Evolutionary conservation across 345 rosid species (phyloP), one percentile per base, ranked within the genome.

Genomic region (Mercurialis annua): DNA sequence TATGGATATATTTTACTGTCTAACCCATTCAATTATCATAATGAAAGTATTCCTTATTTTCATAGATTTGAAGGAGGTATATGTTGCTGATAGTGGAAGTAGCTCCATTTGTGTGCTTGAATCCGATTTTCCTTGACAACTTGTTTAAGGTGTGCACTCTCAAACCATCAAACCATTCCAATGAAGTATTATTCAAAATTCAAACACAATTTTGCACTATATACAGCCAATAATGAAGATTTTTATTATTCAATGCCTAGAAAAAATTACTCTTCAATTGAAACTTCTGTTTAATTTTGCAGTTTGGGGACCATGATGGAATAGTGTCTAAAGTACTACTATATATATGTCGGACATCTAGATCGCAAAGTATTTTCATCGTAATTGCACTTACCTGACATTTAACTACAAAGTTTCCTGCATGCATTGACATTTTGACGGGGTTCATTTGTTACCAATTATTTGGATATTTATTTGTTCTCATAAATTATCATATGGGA

Each of bases 301-400:
- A 92, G 98, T 92, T 92, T 64, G 97, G 98, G 59, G 98, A 90
- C 77, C 85, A 68, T 72, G 98, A 92, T 68, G 98, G 98, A 30
- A 78, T 76, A 51, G 98, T 93, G 30, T 81, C 92, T 65, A 97
- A 90, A 72, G 98, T 88, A 14, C 96, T 90, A 70, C 87, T 92
- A 73, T 92, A 33, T 92, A 88, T 75, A 59, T 92, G 69, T 81
- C 98, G 55, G 97, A 92, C 73, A 90, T 97, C 79, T 92, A 90
- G 90, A 92, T 74, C 98, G 90, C 82, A 90, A 92, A 97, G 98
- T 87, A 62, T n/a, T 27, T 33, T 50, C 17, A 62, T 67, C 10
- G 15, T 54, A 12, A 26, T 2, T 54, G 7, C 47, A 49, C 15
- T 62, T 44, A 29, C 7, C 31, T 4, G 20, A 33, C 21, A 15